Evolutionary conservation across 768 basidiomycete species (phyloP).

Genomic region (Lentinula guzmanii): DNA sequence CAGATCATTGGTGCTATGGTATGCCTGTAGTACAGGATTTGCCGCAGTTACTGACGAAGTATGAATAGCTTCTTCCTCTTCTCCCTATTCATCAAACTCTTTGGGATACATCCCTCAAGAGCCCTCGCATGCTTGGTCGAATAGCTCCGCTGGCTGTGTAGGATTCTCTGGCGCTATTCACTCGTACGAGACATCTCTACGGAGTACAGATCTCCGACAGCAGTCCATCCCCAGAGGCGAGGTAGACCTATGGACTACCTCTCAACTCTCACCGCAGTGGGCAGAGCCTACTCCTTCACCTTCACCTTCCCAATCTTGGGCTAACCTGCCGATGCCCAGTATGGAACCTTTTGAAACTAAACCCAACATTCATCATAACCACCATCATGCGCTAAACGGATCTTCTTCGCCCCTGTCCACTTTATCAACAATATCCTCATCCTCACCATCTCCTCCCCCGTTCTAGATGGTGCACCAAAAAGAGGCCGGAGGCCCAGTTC

Average conservation of each 20-base stretch:
- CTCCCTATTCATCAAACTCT: not conserved
- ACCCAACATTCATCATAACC: not conserved
- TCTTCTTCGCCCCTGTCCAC: constrained; percentile 2
- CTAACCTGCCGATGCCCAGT: not conserved
- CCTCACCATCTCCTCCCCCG: constrained; percentile 7
- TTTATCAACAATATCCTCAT: not conserved
- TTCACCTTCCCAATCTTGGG: not conserved
- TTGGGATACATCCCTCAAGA: not conserved
- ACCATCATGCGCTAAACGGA: not conserved
- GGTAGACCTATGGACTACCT: not conserved
- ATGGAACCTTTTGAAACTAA: not conserved
- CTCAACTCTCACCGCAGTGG: not conserved
- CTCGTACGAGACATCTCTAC: not conserved
- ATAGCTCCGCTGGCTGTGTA: not conserved
- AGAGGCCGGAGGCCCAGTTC: not conserved
- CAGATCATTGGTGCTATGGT: not conserved
- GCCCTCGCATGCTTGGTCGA: not conserved
- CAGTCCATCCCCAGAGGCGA: not conserved
- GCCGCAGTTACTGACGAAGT: no score
- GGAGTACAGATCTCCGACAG: not conserved
- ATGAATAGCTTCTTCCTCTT: not conserved
- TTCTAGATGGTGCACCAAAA: not conserved
- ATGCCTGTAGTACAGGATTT: no score
- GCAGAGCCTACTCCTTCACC: not conserved
- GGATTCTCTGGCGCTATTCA: not conserved